phyloP scores from a whole-genome alignment of 495 filamentous ascomycete species.

The Aspergillus ostianus region DNA sequence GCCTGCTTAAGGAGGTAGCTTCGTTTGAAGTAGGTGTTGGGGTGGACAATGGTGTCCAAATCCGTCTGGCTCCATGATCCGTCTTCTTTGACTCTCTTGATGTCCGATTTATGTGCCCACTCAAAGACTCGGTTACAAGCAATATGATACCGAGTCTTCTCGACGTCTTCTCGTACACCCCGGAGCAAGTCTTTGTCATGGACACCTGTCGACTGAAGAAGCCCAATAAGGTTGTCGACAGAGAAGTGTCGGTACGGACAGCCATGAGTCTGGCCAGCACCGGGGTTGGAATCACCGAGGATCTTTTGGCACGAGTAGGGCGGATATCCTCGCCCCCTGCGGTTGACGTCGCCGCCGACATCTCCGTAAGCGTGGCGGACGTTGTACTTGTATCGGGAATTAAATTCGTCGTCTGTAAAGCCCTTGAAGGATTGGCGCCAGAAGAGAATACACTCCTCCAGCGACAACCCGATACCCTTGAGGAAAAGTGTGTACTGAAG shows the following conservation, averaged over 20 bases:
- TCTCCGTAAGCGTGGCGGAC: constrained; percentile 91
- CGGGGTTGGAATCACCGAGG: constrained; percentile 78
- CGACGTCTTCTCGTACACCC: constrained; percentile 84
- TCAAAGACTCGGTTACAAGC: constrained; percentile 98
- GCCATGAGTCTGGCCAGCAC: constrained; percentile 82
- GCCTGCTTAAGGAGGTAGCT: constrained; percentile 81
- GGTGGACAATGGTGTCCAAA: constrained; percentile 93
- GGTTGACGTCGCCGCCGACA: constrained; percentile 87
- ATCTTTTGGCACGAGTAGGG: constrained; percentile 95
- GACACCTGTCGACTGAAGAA: constrained; percentile 74
- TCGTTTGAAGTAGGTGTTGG: constrained; percentile 96
- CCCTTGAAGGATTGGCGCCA: constrained; percentile 84
- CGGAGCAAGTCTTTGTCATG: constrained; percentile 73
- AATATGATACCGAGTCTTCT: constrained; percentile 85
- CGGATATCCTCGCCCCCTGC: constrained; percentile 79
- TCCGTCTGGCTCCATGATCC: constrained; percentile 73
- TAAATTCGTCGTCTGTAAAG: constrained; percentile 87
- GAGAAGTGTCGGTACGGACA: constrained; percentile 95
- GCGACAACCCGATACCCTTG: constrained; percentile 88
- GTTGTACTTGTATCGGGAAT: constrained; percentile 96
- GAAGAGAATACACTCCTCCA: constrained; percentile 92
- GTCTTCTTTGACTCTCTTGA: constrained; percentile 84
- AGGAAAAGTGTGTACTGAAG: constrained; percentile 96
- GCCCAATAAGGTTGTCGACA: constrained; percentile 73
- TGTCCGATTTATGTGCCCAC: constrained; percentile 75